Percentiles rank a stretch among this genome's conserved stretches.
Conservation (phyloP, 2,329 filamentous ascomycete species). For the Colletotrichum orbiculare region DNA sequence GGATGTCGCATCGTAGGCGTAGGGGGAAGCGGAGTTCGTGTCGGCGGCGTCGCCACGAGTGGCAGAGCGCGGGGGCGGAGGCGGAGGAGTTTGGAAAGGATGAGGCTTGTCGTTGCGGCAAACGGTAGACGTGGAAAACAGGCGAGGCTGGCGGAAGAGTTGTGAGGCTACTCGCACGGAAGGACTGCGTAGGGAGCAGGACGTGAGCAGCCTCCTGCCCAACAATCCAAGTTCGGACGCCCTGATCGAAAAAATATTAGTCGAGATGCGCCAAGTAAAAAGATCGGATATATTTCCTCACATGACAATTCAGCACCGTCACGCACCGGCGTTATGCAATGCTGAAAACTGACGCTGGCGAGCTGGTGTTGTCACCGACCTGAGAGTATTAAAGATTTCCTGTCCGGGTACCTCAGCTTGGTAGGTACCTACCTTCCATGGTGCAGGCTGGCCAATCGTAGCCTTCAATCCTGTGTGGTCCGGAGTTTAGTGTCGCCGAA, state of each 20-base stretch:
- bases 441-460: too few relatives aligned
- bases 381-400: slow-evolving; percentile 9
- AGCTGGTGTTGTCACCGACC: slow-evolving; percentile 3
- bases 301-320: slow-evolving; percentile 10
- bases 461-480: too few relatives aligned
- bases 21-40: slow-evolving; percentile 10
- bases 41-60: slow-evolving; percentile 2
- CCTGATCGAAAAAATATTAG: slow-evolving; percentile 19
- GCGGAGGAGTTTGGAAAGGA: slow-evolving; percentile 9
- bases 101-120: neutral
- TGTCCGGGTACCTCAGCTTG: neutral
- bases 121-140: slow-evolving; percentile 22
- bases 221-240: slow-evolving; percentile 34
- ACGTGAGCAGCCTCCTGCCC: slow-evolving; percentile 33
- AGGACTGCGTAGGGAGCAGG: slow-evolving; percentile 20
- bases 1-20: slow-evolving; percentile 36
- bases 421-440: too few relatives aligned
- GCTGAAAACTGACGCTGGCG: neutral
- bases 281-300: neutral
- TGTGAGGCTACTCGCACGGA: slow-evolving; percentile 1
- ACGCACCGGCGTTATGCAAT: neutral
- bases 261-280: neutral
- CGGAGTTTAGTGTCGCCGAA: slow-evolving; percentile 32
- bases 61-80: slow-evolving; percentile 9
- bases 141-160: slow-evolving; percentile 18